Evolutionary conservation across 305 asterid species (phyloP).

Genomic region (Fraxinus baroniana): DNA sequence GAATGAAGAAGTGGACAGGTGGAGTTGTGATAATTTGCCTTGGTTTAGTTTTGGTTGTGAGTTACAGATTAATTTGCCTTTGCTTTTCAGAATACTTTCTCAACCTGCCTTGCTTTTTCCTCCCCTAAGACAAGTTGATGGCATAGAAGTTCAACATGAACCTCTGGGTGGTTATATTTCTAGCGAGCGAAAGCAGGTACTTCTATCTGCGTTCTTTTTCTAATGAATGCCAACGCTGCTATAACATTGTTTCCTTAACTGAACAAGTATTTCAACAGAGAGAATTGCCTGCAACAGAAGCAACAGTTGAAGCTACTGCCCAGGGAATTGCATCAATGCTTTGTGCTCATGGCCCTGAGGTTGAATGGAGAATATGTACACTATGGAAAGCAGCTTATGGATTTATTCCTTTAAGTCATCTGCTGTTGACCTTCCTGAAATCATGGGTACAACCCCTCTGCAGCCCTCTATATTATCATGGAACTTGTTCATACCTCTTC

Average conservation of each 20-base stretch:
- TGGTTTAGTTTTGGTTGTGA: too few relatives aligned
- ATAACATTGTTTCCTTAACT: conserved; percentile 3
- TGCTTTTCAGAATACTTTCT: too few relatives aligned
- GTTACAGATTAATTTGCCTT: too few relatives aligned
- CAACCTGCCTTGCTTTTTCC: too few relatives aligned
- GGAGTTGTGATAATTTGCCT: too few relatives aligned
- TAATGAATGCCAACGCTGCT: neutral
- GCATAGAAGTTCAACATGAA: too few relatives aligned
- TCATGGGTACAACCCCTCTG: conserved; percentile 85
- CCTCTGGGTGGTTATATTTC: conserved; percentile 51
- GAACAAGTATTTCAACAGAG: conserved; percentile 48
- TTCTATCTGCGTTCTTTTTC: conserved; percentile 24
- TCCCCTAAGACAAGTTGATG: too few relatives aligned
- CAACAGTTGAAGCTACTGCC: conserved; percentile 96
- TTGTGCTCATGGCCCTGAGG: conserved; percentile 99
- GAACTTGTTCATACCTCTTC: conserved; percentile 91
- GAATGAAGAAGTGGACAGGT: too few relatives aligned
- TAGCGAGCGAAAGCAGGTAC: conserved; percentile 67
- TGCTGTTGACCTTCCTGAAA: conserved; percentile 94
- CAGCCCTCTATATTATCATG: conserved; percentile 93
- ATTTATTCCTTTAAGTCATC: conserved; percentile 93
- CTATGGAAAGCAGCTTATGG: conserved; percentile 99
- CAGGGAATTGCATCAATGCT: conserved; percentile 99
- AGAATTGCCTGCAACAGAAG: conserved; percentile 77
- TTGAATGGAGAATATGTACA: conserved; percentile 98